Evolutionary conservation across 1,284 basidiomycete species (phyloP), one percentile per base, ranked within the genome.

Genomic region (Fomitiporia mediterranea): DNA sequence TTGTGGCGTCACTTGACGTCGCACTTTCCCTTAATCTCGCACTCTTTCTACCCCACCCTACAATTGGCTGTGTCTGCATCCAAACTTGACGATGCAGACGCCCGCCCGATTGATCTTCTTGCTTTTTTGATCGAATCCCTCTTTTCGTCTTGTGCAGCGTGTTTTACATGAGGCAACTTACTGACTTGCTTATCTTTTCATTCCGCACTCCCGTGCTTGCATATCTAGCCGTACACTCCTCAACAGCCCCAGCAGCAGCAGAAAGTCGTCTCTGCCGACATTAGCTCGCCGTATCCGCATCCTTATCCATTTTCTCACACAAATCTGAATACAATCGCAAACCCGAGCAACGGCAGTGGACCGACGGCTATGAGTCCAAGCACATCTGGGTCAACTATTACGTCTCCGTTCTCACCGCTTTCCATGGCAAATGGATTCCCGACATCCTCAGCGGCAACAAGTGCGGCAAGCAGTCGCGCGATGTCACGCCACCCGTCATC

Each of bases 401-500:
- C 44, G 7, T 30, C 53, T n/a, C 47, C 44, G 19, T 55, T 55
- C 44, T 48, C 53, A 19, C 42, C 53, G 21, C 35, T 55, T 9
- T 55, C 47, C 9, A 48, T 53, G 43, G 55, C 39, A 25, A 51
- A 44, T 28, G 55, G 56, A 13, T 46, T 43, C 13, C 37, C 57
- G 42, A 25, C 23, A 15, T 53, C 51, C 1, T 48, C 51, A 9
- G 21, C 47, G 8, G 54, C 47, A 38, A 56, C 27, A 15, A 58
- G 51, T 27, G 51, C 42, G 17, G 40, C 44, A 15, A 51, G 52
- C 44, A 58, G 57, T 27, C 57, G 57, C 39, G 52, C 57, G 47
- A 58, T 58, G 25, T 58, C 57, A 38, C 42, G 57, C 25, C 42
- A 58, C 19, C 32, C 57, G n/a, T 58, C 57, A 15, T 48, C 52